Evolutionary conservation across 2,329 filamentous ascomycete species (phyloP), one percentile per base, ranked within the genome.

Genomic region (Colletotrichum acutatum): DNA sequence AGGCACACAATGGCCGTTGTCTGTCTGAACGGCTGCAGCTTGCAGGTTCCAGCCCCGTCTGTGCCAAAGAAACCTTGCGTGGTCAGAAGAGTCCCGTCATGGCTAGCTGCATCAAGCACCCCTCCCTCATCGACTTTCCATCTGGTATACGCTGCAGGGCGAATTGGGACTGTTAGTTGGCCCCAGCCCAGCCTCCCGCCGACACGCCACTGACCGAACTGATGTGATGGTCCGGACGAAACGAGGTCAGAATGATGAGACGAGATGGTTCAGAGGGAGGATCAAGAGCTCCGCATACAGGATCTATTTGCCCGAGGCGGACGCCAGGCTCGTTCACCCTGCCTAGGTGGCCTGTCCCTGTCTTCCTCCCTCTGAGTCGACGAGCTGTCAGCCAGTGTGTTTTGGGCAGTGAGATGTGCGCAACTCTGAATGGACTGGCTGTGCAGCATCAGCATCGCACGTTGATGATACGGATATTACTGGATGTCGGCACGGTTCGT

Each of bases 11-110:
- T 22, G 28, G 28, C 28, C 34, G 19, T 22, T 11, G 28, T 63
- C 42, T 11, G n/a, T 63, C 46, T 65, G 62, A 30, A 58, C 52
- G 37, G 63, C 24, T 52, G 24, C 42, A 60, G 57, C 30, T 52
- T 52, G 26, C 58, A 62, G 63, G 68, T 34, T 67, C 68, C 63
- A 71, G 68, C 63, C 63, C 62, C 68, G 68, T 71, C 68, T 57
- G 68, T 71, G 68, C 63, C 57, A 46, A 56, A 34, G 58, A 30
- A 62, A 68, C 11, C 37, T 60, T 46, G 58, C 24, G 16, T 42
- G 42, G 59, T 37, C 58, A 42, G 56, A 34, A 59, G 24, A 30
- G 37, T 37, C 37, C 37, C 59, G 59, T 60, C 66, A 64, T 56
- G 69, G 66, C 53, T 63, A 64, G 69, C 66, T 64, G 58, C 69